phyloP scores from a whole-genome alignment of 805 yeast species.

The Groenewaldozyma tartarivorans region DNA sequence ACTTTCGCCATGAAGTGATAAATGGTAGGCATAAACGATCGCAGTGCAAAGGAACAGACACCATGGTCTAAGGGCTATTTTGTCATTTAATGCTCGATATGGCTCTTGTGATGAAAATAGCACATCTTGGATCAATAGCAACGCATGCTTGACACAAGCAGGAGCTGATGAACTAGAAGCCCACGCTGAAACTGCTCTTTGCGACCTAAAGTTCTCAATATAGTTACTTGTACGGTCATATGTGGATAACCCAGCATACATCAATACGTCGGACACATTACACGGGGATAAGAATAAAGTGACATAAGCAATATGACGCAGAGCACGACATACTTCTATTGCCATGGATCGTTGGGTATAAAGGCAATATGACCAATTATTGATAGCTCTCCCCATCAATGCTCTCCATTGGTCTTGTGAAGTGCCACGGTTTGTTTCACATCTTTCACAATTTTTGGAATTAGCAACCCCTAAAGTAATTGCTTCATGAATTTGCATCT shows the following conservation, averaged over 20 bases:
- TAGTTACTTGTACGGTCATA: slow-evolving; percentile 11
- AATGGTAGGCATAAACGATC: slow-evolving; percentile 19
- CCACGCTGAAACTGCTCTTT: slow-evolving; percentile 19
- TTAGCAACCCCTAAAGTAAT: slow-evolving; percentile 17
- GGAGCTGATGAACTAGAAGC: slow-evolving; percentile 15
- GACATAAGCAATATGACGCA: slow-evolving; percentile 18
- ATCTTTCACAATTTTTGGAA: slow-evolving; percentile 5
- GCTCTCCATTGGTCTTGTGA: slow-evolving; percentile 15
- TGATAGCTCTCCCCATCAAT: slow-evolving; percentile 19
- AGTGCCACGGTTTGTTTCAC: slow-evolving; percentile 7
- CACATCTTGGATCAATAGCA: slow-evolving; percentile 19
- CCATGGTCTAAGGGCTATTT: slow-evolving; percentile 23
- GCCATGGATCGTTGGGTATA: slow-evolving; percentile 17
- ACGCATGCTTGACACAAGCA: slow-evolving; percentile 17
- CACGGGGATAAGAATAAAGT: slow-evolving; percentile 17
- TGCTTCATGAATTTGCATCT: slow-evolving; percentile 18
- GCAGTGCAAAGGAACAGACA: slow-evolving; percentile 21
- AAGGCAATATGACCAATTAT: slow-evolving; percentile 22
- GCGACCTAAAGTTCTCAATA: slow-evolving; percentile 16
- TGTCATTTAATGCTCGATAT: slow-evolving; percentile 16
- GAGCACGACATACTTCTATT: slow-evolving; percentile 19
- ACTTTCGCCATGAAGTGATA: slow-evolving; percentile 5
- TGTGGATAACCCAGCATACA: slow-evolving; percentile 20
- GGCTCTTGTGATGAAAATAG: slow-evolving; percentile 13
- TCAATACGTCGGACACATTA: slow-evolving; percentile 19